Evolutionary conservation across 306 rosid genomes (phyloP), one percentile per base, ranked within the genome.

Genomic region (Medicago truncatula): DNA sequence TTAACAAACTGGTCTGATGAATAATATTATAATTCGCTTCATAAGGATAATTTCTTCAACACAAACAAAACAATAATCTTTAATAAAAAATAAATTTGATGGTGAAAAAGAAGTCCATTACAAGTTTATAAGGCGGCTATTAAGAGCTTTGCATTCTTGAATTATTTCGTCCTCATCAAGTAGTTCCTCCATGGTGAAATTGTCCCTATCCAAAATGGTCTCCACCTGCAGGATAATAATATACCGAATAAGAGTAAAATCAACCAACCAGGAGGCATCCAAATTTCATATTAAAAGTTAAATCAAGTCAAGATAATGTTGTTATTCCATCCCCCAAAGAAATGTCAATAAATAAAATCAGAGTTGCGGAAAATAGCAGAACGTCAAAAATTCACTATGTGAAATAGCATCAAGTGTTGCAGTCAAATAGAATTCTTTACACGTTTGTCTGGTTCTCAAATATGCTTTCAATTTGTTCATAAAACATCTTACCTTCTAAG

Each of bases 141-240:
- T 96, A 66, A 89, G 96, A 73, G 97, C 92, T 89, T 96, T 96
- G 96, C 99, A 96, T 78, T 96, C 99, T 82, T 96, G 99, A 79
- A 96, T 96, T 58, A 91, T 92, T 84, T 96, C 99, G 78, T 96
- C 99, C 83, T 96, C 99, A 38, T 96, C 99, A 71, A 96, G 95
- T 76, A 96, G 90, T 67, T 96, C 99, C 71, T 96, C 99, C 86
- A 96, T 82, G 10, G 97, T 85, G 77, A 84, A 96, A 82, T 85
- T 88, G 3, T 92, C 99, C 88, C 79, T 92, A 74, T 96, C 99
- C 92, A 96, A 87, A 78, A 96, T 88, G 34, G 98, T 90, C 94
- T 96, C 99, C 89, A 96, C 96, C 99, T 96, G 87, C 77, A 88
- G 73, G 38, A 10, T 8, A 61, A 9, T 49, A 65, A 78, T 60